These are phyloP conservation scores for Osmozyma mogii DNA, from an alignment of 805 yeast species.

Conservation along the genomic window DNA sequence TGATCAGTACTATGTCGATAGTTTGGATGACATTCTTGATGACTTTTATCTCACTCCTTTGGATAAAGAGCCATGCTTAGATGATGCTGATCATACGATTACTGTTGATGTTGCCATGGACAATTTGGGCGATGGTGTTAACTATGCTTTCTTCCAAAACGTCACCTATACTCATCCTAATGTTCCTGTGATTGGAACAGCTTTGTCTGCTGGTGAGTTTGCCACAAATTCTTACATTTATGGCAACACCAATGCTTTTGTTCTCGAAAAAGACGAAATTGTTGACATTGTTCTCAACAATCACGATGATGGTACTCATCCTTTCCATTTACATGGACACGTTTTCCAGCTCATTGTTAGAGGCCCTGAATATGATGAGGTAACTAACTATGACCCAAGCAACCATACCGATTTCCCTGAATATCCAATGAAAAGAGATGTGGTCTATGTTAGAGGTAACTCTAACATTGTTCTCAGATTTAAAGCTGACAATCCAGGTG, in stretches of 20 bases:
- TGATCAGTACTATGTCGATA: constrained; percentile 29
- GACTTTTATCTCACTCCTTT: constrained; percentile 29
- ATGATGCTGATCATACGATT: constrained; percentile 62
- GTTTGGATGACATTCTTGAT: constrained; percentile 39
- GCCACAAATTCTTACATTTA: constrained; percentile 48
- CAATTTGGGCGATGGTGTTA: constrained; percentile 77
- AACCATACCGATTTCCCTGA: constrained; percentile 45
- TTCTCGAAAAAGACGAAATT: constrained; percentile 57
- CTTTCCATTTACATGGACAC: constrained; percentile 97
- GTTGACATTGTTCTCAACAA: constrained; percentile 82
- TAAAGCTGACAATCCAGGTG: constrained; percentile 93
- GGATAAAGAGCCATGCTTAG: constrained; percentile 35
- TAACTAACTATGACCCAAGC: constrained; percentile 49
- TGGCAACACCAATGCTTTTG: constrained; percentile 78
- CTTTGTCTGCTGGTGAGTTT: constrained; percentile 58
- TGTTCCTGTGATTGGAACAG: constrained; percentile 81
- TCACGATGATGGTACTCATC: constrained; percentile 87
- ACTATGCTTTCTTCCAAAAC: constrained; percentile 95
- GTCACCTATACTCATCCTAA: constrained; percentile 70
- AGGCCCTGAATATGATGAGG: constrained; percentile 51
- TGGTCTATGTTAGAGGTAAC: constrained; percentile 69
- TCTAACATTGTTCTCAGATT: constrained; percentile 83
- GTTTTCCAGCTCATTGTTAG: constrained; percentile 76
- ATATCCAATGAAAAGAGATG: constrained; percentile 80
- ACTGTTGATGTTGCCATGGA: constrained; percentile 76